Percentiles rank a stretch among this genome's conserved stretches.
phyloP scores from a whole-genome alignment of 2,329 filamentous ascomycete species.

The Setomelanomma holmii region DNA sequence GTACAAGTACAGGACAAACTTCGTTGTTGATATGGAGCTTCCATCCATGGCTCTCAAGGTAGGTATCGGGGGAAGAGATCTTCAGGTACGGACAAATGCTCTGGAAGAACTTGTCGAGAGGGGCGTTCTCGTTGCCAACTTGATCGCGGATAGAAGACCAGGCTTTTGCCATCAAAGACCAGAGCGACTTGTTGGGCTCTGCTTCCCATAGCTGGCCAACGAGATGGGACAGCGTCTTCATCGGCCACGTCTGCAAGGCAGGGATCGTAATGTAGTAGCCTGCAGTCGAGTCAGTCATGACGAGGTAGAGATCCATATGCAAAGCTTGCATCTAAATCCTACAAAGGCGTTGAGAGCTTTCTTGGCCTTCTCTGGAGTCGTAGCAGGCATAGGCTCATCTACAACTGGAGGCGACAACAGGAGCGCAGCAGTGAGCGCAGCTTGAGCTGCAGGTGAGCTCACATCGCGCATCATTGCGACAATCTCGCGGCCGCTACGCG shows the following conservation, averaged over 20 bases:
- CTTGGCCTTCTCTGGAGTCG: slow-evolving; percentile 21
- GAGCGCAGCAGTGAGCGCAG: neutral
- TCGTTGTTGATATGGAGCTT: slow-evolving; percentile 43
- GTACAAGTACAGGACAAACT: slow-evolving; percentile 21
- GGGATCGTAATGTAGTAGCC: slow-evolving; percentile 56
- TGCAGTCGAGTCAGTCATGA: slow-evolving; percentile 43
- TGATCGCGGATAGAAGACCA: slow-evolving; percentile 63
- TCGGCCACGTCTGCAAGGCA: slow-evolving; percentile 54
- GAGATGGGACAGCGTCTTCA: slow-evolving; percentile 61
- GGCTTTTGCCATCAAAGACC: slow-evolving; percentile 62
- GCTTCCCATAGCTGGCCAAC: slow-evolving; percentile 59
- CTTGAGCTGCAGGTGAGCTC: neutral
- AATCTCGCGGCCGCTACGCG: neutral
- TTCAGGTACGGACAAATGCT: slow-evolving; percentile 57
- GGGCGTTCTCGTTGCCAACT: slow-evolving; percentile 55
- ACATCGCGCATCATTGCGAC: neutral
- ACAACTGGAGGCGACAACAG: slow-evolving; percentile 1
- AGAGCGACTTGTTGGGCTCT: slow-evolving; percentile 60
- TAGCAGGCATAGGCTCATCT: slow-evolving; percentile 3
- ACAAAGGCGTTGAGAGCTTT: slow-evolving; percentile 48
- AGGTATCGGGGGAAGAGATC: slow-evolving; percentile 54
- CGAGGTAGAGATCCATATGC: neutral
- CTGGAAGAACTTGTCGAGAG: slow-evolving; percentile 57
- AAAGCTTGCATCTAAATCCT: slow-evolving; percentile 42
- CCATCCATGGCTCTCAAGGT: slow-evolving; percentile 59